Conservation (phyloP, 75 land plant genomes). For the Adiantum capillusveneris region DNA sequence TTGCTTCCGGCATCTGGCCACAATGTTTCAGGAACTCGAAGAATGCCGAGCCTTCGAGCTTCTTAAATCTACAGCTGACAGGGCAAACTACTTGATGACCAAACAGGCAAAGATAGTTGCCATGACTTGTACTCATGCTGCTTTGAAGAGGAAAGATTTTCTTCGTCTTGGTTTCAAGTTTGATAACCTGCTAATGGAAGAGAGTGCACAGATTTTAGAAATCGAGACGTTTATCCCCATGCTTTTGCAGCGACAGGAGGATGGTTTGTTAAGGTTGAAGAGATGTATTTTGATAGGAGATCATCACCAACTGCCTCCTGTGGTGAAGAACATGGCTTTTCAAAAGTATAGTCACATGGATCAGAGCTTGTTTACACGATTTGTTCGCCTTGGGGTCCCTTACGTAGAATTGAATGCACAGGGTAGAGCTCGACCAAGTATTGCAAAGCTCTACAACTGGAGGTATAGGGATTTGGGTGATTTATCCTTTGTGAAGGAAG, state of each 20-base stretch:
- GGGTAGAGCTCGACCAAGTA: constrained; percentile 94
- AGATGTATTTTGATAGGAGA: constrained; percentile 99
- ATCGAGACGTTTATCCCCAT: constrained; percentile 98
- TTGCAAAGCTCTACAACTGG: constrained; percentile 96
- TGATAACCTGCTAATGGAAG: constrained; percentile 97
- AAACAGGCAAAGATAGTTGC: constrained; percentile 99
- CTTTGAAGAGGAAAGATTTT: constrained; percentile 90
- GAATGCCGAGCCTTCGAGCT: constrained; percentile 98
- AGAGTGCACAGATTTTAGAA: constrained; percentile 97
- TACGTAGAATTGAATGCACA: constrained; percentile 99
- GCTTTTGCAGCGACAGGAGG: constrained; percentile 95
- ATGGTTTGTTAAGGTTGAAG: constrained; percentile 92
- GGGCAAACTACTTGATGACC: constrained; percentile 97
- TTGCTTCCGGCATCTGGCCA: constrained; percentile 85
- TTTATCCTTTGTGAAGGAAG: constrained; percentile 67
- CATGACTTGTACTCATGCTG: constrained; percentile 99
- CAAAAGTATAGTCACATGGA: constrained; percentile 99
- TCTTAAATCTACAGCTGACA: constrained; percentile 88
- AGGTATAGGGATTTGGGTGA: constrained; percentile 89
- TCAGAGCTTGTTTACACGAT: constrained; percentile 93
- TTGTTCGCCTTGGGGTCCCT: constrained; percentile 93
- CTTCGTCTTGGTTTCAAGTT: constrained; percentile 88
- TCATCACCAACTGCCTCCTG: constrained; percentile 98
- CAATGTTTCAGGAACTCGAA: constrained; percentile 95
- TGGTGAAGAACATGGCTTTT: constrained; percentile 99